phyloP scores from a whole-genome alignment of 108 stramenopile genomes.

The Pseudonitzschia pungens region DNA sequence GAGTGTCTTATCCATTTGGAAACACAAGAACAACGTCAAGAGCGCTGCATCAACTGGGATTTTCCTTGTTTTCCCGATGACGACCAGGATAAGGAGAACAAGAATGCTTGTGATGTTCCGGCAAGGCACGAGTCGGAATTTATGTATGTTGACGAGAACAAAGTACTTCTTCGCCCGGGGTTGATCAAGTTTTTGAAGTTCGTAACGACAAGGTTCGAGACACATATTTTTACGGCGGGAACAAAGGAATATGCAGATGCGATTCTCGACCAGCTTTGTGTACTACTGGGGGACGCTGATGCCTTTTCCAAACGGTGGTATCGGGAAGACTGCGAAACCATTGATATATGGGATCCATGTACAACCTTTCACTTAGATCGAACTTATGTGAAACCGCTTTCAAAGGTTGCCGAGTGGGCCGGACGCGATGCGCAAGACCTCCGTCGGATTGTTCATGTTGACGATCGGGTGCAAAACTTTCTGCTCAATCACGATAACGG shows the following conservation, averaged over 20 bases:
- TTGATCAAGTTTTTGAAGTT: slow-evolving; percentile 1
- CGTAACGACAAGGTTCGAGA: background rate
- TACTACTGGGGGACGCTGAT: background rate
- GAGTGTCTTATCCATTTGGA: slow-evolving; percentile 13
- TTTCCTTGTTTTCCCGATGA: background rate
- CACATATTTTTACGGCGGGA: slow-evolving; percentile 11
- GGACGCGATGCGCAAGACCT: slow-evolving; percentile 5
- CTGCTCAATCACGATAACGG: slow-evolving; percentile 10
- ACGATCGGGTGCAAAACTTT: slow-evolving; percentile 5
- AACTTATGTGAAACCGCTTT: background rate
- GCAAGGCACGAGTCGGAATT: background rate
- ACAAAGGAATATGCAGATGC: slow-evolving; percentile 6
- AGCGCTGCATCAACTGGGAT: background rate
- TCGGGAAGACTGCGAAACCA: slow-evolving; percentile 9
- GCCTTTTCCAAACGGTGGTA: slow-evolving; percentile 17
- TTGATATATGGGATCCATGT: background rate
- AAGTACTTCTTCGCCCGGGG: slow-evolving; percentile 3
- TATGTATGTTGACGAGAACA: background rate
- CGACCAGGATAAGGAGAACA: background rate
- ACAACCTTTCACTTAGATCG: background rate
- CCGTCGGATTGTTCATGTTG: background rate
- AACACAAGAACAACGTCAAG: background rate
- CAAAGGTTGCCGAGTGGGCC: slow-evolving; percentile 7
- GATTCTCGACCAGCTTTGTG: background rate
- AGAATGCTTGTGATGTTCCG: background rate